Evolutionary conservation across 371 early-diverging fungal genomes (phyloP), one percentile per base, ranked within the genome.

Genomic region (Lichtheimia ramosa): DNA sequence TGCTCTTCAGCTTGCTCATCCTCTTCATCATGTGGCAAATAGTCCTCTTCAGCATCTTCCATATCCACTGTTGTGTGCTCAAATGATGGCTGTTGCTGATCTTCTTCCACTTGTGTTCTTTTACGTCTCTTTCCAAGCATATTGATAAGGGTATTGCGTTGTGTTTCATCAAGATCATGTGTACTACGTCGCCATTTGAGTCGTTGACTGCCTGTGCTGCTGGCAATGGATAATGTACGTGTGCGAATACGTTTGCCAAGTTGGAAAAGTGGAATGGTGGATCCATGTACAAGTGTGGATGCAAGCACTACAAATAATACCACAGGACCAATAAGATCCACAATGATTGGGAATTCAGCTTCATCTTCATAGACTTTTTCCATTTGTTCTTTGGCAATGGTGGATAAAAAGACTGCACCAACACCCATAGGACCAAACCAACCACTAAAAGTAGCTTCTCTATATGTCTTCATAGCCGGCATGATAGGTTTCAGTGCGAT

Each of bases 351-450:
- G 20, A 52, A 64, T 39, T 61, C 55, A 13, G 48, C 72, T 23
- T 57, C 41, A 10, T 28, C 66, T 18, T 60, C 15, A 28, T 73
- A 66, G 0, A 76, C 64, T 12, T 76, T 65, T 3, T 72, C 67
- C 49, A 88, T 57, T 51, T 83, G 65, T 48, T 77, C 77, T 34
- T 83, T 82, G 5, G 89, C 85, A 40, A 87, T 72, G 49, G 76
- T 76, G 4, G 88, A 75, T 58, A 89, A 88, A 64, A 85, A 98
- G 2, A 98, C 75, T 0, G 98, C 97, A 16, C 90, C 87, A 3
- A 86, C 85, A 42, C 81, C 81, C 53, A 98, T 91, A 0, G 99
- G 99, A 5, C 97, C 99, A 68, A 96, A 98, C 94, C 95, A 97
- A 0, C 99, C 99, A 18, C 92, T 89, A 71, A 97, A 97, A 2